Conservation (phyloP, 441 rosid species). For the Kokia cookei region DNA sequence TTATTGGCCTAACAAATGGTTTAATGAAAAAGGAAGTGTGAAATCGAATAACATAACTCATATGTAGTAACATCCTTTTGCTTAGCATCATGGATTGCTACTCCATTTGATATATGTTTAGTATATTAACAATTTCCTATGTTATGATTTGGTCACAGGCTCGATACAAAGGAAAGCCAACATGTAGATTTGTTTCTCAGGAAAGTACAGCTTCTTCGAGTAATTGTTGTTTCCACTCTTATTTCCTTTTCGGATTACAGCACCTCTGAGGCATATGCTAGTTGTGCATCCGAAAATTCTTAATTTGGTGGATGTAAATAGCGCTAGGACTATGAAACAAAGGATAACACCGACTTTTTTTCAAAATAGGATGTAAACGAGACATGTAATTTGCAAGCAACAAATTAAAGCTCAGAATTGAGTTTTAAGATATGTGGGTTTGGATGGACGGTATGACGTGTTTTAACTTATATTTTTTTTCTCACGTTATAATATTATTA, state of each 20-base stretch:
- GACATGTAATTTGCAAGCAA: too few species aligned
- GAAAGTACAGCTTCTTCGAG: background rate
- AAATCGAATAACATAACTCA: too few species aligned
- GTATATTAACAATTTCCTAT: background rate
- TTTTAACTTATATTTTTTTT: too few species aligned
- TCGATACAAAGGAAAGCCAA: conserved; percentile 86
- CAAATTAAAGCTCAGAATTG: background rate
- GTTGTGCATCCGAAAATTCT: background rate
- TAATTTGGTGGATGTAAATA: background rate
- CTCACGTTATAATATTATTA: too few species aligned
- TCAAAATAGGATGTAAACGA: too few species aligned
- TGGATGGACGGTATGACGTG: too few species aligned
- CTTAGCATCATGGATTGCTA: background rate
- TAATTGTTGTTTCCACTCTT: background rate
- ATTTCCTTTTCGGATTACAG: background rate
- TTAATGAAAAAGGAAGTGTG: too few species aligned
- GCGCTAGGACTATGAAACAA: background rate
- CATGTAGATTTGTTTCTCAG: conserved; percentile 39
- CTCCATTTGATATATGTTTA: background rate
- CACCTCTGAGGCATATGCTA: background rate
- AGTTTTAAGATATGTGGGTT: too few species aligned
- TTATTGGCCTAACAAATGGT: too few species aligned
- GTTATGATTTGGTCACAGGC: conserved; percentile 43
- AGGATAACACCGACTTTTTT: background rate
- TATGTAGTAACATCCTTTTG: too few species aligned